Conservation (phyloP, 1,139 yeast species). For the Barnettozyma hawaiiensis region DNA sequence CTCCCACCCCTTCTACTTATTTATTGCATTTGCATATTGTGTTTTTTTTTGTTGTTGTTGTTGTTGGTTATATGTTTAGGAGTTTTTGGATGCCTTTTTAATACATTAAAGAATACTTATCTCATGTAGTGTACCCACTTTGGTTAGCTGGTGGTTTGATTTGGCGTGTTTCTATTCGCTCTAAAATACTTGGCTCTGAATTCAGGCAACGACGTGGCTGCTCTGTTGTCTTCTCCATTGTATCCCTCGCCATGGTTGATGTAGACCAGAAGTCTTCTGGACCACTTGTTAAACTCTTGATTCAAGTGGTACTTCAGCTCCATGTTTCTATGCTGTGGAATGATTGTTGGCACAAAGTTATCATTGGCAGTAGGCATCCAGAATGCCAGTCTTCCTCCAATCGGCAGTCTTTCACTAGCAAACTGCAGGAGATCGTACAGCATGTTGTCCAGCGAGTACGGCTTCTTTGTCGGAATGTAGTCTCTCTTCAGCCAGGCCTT, state of each 20-base stretch:
- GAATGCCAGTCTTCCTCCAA: slow-evolving; percentile 77
- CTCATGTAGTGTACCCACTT: not conserved
- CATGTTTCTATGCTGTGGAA: slow-evolving; percentile 74
- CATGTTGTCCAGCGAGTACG: slow-evolving; percentile 72
- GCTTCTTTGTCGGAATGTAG: slow-evolving; percentile 89
- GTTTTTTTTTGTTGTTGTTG: not conserved
- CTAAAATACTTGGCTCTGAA: slow-evolving; percentile 80
- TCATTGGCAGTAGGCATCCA: slow-evolving; percentile 99
- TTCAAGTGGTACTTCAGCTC: slow-evolving; percentile 70
- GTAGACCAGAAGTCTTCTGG: slow-evolving; percentile 78
- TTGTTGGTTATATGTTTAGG: too few species aligned
- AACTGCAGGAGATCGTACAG: slow-evolving; percentile 72
- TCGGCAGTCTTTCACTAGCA: slow-evolving; percentile 64
- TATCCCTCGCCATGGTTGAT: slow-evolving; percentile 57
- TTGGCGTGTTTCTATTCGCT: slow-evolving; percentile 29
- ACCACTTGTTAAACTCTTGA: slow-evolving; percentile 91
- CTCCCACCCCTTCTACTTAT: not conserved
- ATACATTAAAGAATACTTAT: not conserved
- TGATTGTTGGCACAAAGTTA: slow-evolving; percentile 60
- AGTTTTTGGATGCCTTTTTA: not conserved
- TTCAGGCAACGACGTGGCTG: slow-evolving; percentile 35
- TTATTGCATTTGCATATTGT: slow-evolving; percentile 2
- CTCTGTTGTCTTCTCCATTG: slow-evolving; percentile 41
- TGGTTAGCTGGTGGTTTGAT: too few species aligned
- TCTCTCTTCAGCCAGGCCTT: slow-evolving; percentile 74